A percentile compares a stretch with the other conserved stretches of the same genome.
phyloP scores from a whole-genome alignment of 345 rosid species.

The Heritiera littoralis region DNA sequence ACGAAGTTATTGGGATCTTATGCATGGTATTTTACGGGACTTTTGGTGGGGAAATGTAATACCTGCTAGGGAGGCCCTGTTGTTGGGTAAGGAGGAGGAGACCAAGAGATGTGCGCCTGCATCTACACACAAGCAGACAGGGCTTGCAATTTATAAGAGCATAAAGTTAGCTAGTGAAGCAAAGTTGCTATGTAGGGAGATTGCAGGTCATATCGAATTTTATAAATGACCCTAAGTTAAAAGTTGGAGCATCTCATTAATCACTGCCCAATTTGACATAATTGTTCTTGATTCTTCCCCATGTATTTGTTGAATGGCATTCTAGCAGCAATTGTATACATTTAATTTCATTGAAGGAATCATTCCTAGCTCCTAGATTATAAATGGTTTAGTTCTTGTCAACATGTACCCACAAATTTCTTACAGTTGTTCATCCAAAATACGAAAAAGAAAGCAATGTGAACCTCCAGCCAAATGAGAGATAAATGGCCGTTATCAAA shows the following conservation, averaged over 20 bases:
- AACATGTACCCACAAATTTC: not conserved
- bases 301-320: not conserved
- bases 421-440: too few species aligned
- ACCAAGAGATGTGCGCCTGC: conserved; percentile 57
- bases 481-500: not conserved
- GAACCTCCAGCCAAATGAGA: too few species aligned
- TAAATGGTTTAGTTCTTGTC: not conserved
- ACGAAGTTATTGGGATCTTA: conserved; percentile 67
- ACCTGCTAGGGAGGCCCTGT: conserved; percentile 75
- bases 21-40: conserved; percentile 63
- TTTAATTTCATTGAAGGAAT: not conserved
- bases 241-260: not conserved
- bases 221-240: conserved; percentile 38
- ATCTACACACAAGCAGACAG: conserved; percentile 66
- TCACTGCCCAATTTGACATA: not conserved
- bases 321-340: not conserved
- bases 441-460: too few species aligned
- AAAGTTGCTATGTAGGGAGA: conserved; percentile 72
- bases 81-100: conserved; percentile 53
- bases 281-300: not conserved
- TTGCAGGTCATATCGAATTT: conserved; percentile 83
- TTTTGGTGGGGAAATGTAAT: conserved; percentile 92
- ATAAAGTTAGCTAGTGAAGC: conserved; percentile 57
- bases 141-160: conserved; percentile 69
- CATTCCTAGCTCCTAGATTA: not conserved